These are phyloP conservation scores for Platanthera guangdongensis DNA, from an alignment of 106 monocot species.

Conservation along the genomic window DNA sequence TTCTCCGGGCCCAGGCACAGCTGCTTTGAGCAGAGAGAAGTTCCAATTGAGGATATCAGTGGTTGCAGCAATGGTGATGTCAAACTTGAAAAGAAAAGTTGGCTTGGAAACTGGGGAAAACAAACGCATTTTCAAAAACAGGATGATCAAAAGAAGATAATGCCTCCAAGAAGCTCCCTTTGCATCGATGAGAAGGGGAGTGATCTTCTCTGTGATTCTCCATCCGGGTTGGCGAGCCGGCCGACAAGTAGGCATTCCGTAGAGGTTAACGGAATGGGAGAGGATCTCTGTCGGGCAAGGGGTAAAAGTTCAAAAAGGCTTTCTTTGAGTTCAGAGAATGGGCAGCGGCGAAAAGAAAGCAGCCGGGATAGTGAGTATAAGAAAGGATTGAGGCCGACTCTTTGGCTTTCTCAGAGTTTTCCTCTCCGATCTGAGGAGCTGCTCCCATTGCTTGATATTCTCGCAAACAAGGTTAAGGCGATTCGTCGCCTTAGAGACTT, in stretches of 20 bases:
- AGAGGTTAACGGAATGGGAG: slow-evolving; percentile 25
- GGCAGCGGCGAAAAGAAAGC: slow-evolving; percentile 8
- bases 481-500: slow-evolving; percentile 82
- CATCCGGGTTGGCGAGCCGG: slow-evolving; percentile 26
- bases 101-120: slow-evolving; percentile 85
- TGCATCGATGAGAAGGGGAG: slow-evolving; percentile 67
- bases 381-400: slow-evolving; percentile 18
- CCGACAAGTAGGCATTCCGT: slow-evolving; percentile 53
- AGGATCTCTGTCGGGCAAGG: slow-evolving; percentile 27
- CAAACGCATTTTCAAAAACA: slow-evolving; percentile 14
- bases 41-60: slow-evolving; percentile 41
- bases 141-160: slow-evolving; percentile 37
- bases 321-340: slow-evolving; percentile 18
- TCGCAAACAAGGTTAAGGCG: slow-evolving; percentile 98
- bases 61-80: slow-evolving; percentile 25
- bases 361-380: slow-evolving; percentile 22
- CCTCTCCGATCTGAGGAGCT: slow-evolving; percentile 17
- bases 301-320: slow-evolving; percentile 29
- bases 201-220: slow-evolving; percentile 62
- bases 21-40: slow-evolving; percentile 48
- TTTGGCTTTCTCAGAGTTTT: slow-evolving; percentile 22
- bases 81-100: slow-evolving; percentile 59
- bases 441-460: slow-evolving; percentile 83
- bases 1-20: slow-evolving; percentile 34
- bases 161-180: slow-evolving; percentile 61